Percentiles rank a stretch among this genome's conserved stretches.
Conservation (phyloP, 495 filamentous ascomycete species). For the Penicillium fimorum region DNA sequence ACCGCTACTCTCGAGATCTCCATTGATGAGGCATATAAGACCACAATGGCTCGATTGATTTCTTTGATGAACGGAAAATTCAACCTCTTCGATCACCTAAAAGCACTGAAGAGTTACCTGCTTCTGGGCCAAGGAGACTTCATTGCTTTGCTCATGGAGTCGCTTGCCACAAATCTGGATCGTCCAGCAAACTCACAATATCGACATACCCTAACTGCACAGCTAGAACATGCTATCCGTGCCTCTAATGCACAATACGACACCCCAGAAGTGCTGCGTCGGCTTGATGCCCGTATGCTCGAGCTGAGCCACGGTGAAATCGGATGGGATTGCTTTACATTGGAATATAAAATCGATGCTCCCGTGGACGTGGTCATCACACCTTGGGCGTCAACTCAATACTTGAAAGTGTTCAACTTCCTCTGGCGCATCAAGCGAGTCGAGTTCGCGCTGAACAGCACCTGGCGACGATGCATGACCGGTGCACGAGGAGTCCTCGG, state of each 20-base stretch:
- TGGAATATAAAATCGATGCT: conserved; percentile 98
- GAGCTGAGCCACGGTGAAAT: conserved; percentile 95
- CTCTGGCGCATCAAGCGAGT: conserved; percentile 98
- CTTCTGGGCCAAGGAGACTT: conserved; percentile 96
- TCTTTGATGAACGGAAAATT: conserved; percentile 92
- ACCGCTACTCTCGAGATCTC: conserved; percentile 86
- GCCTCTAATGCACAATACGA: conserved; percentile 97
- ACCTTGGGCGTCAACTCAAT: conserved; percentile 89
- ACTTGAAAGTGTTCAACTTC: conserved; percentile 99
- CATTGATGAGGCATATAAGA: conserved; percentile 96
- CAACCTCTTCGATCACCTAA: conserved; percentile 87
- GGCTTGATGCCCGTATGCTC: conserved; percentile 93
- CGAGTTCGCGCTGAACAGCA: conserved; percentile 85
- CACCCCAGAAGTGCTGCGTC: conserved; percentile 83
- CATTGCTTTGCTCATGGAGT: conserved; percentile 96
- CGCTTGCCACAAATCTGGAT: conserved; percentile 85
- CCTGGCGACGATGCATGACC: conserved; percentile 96
- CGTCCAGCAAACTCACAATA: conserved; percentile 94
- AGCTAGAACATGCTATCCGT: conserved; percentile 95
- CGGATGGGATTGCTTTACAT: conserved; percentile 98
- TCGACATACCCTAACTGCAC: conserved; percentile 91
- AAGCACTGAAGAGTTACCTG: conserved; percentile 91
- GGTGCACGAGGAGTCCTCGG: conserved; percentile 89
- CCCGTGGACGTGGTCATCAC: conserved; percentile 98
- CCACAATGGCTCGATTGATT: conserved; percentile 94